Conservation (phyloP, 768 basidiomycete genomes). For the Lactarius evosmus region DNA sequence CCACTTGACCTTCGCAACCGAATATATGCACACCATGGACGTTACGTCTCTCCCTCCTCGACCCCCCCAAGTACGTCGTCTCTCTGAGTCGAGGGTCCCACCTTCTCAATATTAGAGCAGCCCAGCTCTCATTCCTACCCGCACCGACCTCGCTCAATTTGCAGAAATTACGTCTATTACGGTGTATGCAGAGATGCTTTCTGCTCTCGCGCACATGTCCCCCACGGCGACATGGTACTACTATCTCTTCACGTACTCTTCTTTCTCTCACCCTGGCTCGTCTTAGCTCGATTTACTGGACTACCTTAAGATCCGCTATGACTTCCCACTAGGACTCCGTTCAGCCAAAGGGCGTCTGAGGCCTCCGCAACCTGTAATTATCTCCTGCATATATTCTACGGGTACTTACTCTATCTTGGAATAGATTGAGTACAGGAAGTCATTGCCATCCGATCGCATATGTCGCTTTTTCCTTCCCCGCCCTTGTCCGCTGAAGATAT, state of each 20-base stretch:
- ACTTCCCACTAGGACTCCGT: conserved; percentile 5
- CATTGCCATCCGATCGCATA: not conserved
- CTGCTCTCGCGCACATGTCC: conserved; percentile 12
- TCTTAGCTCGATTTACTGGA: not conserved
- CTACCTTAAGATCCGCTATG: not conserved
- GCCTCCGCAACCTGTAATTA: not conserved
- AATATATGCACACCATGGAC: not conserved
- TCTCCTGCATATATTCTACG: not conserved
- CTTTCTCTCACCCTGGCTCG: not conserved
- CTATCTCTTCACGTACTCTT: not conserved
- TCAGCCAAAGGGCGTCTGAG: not conserved
- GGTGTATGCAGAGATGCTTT: not conserved
- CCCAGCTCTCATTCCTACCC: not conserved
- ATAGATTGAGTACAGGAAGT: not conserved
- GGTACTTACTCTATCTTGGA: not conserved
- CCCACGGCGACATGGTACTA: conserved; percentile 4
- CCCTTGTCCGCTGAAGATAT: not conserved
- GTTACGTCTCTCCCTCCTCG: not conserved
- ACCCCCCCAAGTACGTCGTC: not conserved
- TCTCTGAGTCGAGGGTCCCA: not conserved
- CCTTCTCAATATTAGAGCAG: not conserved
- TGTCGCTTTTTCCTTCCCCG: not conserved
- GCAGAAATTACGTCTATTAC: conserved; percentile 8
- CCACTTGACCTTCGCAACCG: not conserved
- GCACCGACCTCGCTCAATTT: not conserved